Evolutionary conservation across 768 basidiomycete genomes (phyloP).

Genomic region (Mycena haematopus): DNA sequence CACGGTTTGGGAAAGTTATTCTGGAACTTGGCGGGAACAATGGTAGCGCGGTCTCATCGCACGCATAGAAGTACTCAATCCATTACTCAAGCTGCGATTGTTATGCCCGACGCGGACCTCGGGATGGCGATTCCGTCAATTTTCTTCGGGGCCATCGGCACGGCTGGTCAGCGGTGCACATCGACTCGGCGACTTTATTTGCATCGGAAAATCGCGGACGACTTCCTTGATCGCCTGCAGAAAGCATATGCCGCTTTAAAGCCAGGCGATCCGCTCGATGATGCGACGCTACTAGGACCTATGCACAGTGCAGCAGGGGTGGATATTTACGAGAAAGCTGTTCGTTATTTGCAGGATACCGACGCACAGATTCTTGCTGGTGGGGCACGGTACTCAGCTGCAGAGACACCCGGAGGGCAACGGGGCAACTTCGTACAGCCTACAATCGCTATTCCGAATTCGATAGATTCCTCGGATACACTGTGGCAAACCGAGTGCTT

Average conservation of each 20-base stretch:
- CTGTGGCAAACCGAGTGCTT: slow-evolving; percentile 87
- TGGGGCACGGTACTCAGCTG: slow-evolving; percentile 59
- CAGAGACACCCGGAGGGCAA: slow-evolving; percentile 42
- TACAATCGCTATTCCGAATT: slow-evolving; percentile 76
- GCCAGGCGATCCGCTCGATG: slow-evolving; percentile 86
- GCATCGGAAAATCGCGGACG: slow-evolving; percentile 77
- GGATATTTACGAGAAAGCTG: slow-evolving; percentile 64
- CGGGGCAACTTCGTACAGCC: slow-evolving; percentile 91
- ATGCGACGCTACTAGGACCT: slow-evolving; percentile 82
- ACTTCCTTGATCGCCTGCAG: slow-evolving; percentile 78
- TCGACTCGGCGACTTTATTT: slow-evolving; percentile 91
- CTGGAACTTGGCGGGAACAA: slow-evolving; percentile 97
- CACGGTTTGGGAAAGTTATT: slow-evolving; percentile 87
- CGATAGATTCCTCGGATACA: slow-evolving; percentile 54
- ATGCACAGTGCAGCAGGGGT: slow-evolving; percentile 78
- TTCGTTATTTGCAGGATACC: slow-evolving; percentile 64
- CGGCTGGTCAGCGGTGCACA: slow-evolving; percentile 81
- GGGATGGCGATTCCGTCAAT: slow-evolving; percentile 88
- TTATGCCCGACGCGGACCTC: slow-evolving; percentile 94
- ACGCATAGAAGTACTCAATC: slow-evolving; percentile 7
- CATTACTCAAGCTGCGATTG: slow-evolving; percentile 72
- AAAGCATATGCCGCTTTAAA: slow-evolving; percentile 73
- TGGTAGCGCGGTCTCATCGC: slow-evolving; percentile 51
- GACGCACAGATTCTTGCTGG: slow-evolving; percentile 84
- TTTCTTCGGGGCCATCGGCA: slow-evolving; percentile 93